Percentiles rank a stretch among this genome's conserved stretches.
phyloP scores from a whole-genome alignment of 2,329 filamentous ascomycete genomes.

The Cladosporium halotolerans region DNA sequence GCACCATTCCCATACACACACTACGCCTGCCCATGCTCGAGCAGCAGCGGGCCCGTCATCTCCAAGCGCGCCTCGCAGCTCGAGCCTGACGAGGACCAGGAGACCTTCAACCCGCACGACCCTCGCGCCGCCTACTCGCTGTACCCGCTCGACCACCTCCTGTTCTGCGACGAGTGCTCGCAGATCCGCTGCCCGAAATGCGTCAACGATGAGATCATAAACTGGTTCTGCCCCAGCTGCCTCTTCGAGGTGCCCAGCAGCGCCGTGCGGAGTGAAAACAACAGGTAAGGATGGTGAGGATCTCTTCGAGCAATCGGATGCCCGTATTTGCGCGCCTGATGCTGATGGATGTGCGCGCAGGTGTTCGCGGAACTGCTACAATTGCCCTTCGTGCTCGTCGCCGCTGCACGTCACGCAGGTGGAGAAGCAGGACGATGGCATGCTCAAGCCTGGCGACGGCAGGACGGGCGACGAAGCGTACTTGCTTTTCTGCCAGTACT shows the following conservation, averaged over 20 bases:
- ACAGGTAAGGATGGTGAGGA: conserved; percentile 56
- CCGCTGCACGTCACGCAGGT: conserved; percentile 69
- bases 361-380: conserved; percentile 85
- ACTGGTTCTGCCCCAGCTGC: conserved; percentile 92
- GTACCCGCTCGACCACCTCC: conserved; percentile 84
- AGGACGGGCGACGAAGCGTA: conserved; percentile 39
- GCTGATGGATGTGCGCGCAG: conserved; percentile 14
- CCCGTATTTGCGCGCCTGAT: background rate
- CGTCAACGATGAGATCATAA: conserved; percentile 86
- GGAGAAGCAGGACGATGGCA: conserved; percentile 37
- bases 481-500: conserved; percentile 81
- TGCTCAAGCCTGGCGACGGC: conserved; percentile 10
- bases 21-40: conserved; percentile 59
- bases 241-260: conserved; percentile 94
- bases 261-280: conserved; percentile 85
- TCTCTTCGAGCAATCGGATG: background rate
- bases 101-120: conserved; percentile 78
- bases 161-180: conserved; percentile 97
- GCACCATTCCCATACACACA: conserved; percentile 51
- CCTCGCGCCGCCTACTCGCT: conserved; percentile 84
- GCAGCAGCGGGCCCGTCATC: conserved; percentile 32
- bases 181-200: conserved; percentile 92
- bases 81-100: conserved; percentile 57
- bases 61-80: conserved; percentile 27
- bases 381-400: conserved; percentile 82